Percentiles rank a stretch among this genome's conserved stretches.
Evolutionary conservation across 306 rosid genomes (phyloP).

Genomic region (Psophocarpus tetragonolobus): DNA sequence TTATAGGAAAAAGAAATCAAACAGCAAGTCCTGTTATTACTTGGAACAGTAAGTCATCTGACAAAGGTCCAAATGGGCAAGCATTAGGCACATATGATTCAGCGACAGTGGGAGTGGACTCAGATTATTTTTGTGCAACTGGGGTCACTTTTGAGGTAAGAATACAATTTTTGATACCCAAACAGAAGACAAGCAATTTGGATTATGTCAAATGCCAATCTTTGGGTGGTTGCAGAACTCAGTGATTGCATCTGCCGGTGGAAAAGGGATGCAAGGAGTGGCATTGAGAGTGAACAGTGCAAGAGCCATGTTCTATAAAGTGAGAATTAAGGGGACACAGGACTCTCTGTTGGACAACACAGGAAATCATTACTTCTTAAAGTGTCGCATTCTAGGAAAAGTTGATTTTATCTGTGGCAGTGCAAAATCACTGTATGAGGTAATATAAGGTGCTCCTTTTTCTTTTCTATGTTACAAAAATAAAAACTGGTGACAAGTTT

Average conservation of each 20-base stretch:
- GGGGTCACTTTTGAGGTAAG: conserved; percentile 73
- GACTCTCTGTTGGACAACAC: conserved; percentile 82
- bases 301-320: conserved; percentile 78
- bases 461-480: neutral
- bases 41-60: conserved; percentile 87
- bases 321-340: conserved; percentile 66
- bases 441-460: conserved; percentile 20
- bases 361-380: conserved; percentile 73
- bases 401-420: conserved; percentile 81
- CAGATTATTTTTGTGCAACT: conserved; percentile 84
- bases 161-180: neutral
- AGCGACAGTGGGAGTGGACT: conserved; percentile 76
- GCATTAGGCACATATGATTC: conserved; percentile 71
- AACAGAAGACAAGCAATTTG: neutral
- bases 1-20: conserved; percentile 57
- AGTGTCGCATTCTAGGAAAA: conserved; percentile 68
- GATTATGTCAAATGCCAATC: neutral
- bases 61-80: conserved; percentile 52
- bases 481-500: neutral
- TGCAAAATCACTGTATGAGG: conserved; percentile 82
- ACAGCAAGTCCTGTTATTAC: conserved; percentile 54
- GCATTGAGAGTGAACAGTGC: conserved; percentile 75
- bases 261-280: conserved; percentile 84
- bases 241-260: conserved; percentile 67
- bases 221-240: conserved; percentile 59